These are phyloP conservation scores for Calonectria fujianensis DNA, from an alignment of 2,329 filamentous ascomycete species.

Conservation along the genomic window DNA sequence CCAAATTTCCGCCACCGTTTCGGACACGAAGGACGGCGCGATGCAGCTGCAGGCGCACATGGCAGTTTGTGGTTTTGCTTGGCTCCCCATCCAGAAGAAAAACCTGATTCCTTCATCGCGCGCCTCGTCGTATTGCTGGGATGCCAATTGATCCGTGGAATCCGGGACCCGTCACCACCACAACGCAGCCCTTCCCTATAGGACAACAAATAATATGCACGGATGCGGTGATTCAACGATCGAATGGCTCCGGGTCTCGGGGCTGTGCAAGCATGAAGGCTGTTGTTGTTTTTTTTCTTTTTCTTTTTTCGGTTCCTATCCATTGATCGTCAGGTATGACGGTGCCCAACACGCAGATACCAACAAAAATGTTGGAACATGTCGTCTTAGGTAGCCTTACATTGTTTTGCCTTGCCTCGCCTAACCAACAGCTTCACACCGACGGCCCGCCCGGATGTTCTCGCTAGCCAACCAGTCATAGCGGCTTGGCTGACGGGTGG, in stretches of 20 bases:
- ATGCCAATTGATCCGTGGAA: conserved; percentile 28
- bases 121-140: conserved; percentile 10
- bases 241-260: conserved; percentile 6
- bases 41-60: conserved; percentile 15
- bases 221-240: conserved; percentile 12
- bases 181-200: conserved; percentile 18
- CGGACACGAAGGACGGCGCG: conserved; percentile 14
- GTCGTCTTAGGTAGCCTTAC: conserved; percentile 11
- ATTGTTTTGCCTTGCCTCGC: neutral
- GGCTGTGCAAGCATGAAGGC: conserved; percentile 23
- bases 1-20: conserved; percentile 23
- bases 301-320: neutral
- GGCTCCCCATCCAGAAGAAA: neutral
- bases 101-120: conserved; percentile 12
- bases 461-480: neutral
- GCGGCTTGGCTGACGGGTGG: neutral
- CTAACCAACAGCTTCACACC: neutral
- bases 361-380: conserved; percentile 2
- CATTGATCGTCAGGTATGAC: conserved; percentile 17
- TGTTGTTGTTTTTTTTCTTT: conserved; percentile 1
- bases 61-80: conserved; percentile 21
- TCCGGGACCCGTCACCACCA: conserved; percentile 12
- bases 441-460: neutral
- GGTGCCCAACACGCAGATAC: conserved; percentile 33
- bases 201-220: conserved; percentile 29